phyloP scores from a whole-genome alignment of 805 yeast species.

The Pichia deserticola region DNA sequence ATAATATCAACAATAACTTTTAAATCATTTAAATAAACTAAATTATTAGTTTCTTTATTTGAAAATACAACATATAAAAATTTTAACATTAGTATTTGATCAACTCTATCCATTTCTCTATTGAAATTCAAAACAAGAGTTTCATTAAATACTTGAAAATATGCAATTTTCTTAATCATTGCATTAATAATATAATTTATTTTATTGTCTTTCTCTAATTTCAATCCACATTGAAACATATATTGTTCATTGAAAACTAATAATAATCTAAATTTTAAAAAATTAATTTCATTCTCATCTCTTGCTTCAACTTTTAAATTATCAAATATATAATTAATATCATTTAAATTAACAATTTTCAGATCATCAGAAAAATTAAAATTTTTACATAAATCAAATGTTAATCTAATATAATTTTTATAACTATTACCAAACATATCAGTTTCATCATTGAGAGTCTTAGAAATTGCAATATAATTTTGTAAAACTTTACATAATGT shows the following conservation, averaged over 20 bases:
- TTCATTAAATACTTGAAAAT: slow-evolving; percentile 53
- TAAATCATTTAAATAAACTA: slow-evolving; percentile 76
- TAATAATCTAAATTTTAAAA: slow-evolving; percentile 61
- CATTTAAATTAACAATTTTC: slow-evolving; percentile 7
- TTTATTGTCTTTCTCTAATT: slow-evolving; percentile 8
- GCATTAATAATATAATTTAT: slow-evolving; percentile 49
- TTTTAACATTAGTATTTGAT: slow-evolving; percentile 74
- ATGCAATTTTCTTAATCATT: slow-evolving; percentile 36
- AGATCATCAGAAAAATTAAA: slow-evolving; percentile 30
- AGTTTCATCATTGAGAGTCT: slow-evolving; percentile 30
- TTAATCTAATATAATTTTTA: slow-evolving; percentile 37
- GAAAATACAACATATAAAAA: slow-evolving; percentile 69
- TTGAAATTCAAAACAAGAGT: slow-evolving; percentile 70
- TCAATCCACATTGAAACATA: slow-evolving; percentile 34
- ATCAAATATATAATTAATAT: slow-evolving; percentile 39
- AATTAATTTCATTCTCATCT: slow-evolving; percentile 51
- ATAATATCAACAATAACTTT: slow-evolving; percentile 79
- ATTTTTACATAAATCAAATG: slow-evolving; percentile 48
- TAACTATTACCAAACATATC: slow-evolving; percentile 22
- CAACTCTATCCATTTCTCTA: slow-evolving; percentile 60
- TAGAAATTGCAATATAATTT: slow-evolving; percentile 27
- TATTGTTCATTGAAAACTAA: slow-evolving; percentile 82
- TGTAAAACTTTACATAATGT: slow-evolving; percentile 28
- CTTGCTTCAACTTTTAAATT: slow-evolving; percentile 34
- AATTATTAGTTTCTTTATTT: slow-evolving; percentile 52